Evolutionary conservation across 192 early-diverging fungal species (phyloP).

Genomic region (Gonapodya sp.): DNA sequence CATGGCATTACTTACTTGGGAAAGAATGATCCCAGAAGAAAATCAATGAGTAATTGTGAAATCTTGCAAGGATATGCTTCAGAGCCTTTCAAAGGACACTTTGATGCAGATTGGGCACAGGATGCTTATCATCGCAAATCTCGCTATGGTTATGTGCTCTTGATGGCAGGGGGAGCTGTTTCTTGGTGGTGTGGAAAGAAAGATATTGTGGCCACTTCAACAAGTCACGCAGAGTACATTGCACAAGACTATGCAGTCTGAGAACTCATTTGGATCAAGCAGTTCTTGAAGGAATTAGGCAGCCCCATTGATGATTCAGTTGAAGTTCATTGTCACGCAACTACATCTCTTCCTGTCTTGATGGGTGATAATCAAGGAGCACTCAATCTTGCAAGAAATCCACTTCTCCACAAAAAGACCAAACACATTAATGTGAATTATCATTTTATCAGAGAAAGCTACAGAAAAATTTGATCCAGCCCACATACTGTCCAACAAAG

Average conservation of each 20-base stretch:
- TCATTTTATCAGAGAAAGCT: background rate
- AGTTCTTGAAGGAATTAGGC: background rate
- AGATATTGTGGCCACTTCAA: background rate
- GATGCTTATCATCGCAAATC: background rate
- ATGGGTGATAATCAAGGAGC: background rate
- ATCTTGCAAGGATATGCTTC: no score
- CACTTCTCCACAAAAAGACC: background rate
- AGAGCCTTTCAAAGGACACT: background rate
- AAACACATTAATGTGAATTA: background rate
- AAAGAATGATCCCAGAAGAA: background rate
- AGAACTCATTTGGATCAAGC: background rate
- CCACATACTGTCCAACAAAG: background rate
- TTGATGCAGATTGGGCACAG: background rate
- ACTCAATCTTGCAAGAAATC: background rate
- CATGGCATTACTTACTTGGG: background rate
- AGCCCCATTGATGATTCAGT: background rate
- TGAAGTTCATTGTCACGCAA: background rate
- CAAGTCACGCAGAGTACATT: background rate
- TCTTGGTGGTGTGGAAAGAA: background rate
- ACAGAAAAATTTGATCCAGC: background rate
- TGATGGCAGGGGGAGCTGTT: slow-evolving; percentile 3
- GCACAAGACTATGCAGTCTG: background rate
- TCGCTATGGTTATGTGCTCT: background rate
- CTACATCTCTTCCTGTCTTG: background rate
- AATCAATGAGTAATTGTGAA: no score